These are phyloP conservation scores for Blastocystis sp. DNA, from an alignment of 352 stramenopile genomes.

Conservation along the genomic window DNA sequence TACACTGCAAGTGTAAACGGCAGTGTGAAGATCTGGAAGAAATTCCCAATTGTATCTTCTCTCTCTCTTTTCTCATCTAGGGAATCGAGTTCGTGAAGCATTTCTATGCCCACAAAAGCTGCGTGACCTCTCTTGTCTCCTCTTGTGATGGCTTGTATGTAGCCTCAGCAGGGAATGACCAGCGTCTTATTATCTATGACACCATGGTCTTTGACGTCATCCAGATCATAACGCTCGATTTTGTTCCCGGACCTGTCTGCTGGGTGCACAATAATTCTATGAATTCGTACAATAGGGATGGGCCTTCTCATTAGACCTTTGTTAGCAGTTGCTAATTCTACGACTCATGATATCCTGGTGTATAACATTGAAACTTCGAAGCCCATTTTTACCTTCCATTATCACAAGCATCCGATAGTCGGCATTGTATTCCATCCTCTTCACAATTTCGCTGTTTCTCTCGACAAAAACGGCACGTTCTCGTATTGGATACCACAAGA, in stretches of 20 bases:
- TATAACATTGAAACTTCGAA: conserved; percentile 37
- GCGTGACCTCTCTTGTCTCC: conserved; percentile 77
- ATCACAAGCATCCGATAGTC: conserved; percentile 84
- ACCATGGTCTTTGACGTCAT: conserved; percentile 94
- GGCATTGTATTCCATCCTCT: conserved; percentile 77
- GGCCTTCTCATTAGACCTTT: conserved; percentile 67
- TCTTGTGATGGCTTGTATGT: conserved; percentile 77
- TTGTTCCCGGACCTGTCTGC: conserved; percentile 67
- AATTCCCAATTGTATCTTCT: conserved; percentile 73
- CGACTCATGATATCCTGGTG: conserved; percentile 64
- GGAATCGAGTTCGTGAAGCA: conserved; percentile 98
- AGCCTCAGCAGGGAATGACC: conserved; percentile 79
- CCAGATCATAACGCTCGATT: conserved; percentile 83
- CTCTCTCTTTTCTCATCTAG: conserved; percentile 9
- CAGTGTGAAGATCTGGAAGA: conserved; percentile 99
- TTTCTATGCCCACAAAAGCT: conserved; percentile 88
- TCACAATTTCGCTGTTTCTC: conserved; percentile 81
- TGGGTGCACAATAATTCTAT: conserved; percentile 66
- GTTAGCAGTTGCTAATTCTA: conserved; percentile 72
- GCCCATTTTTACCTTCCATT: conserved; percentile 70
- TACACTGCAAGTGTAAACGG: conserved; percentile 88
- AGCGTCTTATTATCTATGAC: conserved; percentile 96
- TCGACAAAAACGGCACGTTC: conserved; percentile 82
- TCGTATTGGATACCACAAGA: conserved; percentile 83
- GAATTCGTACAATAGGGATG: background rate